Conservation (phyloP, 2,329 filamentous ascomycete species). For the Fusarium sp. region DNA sequence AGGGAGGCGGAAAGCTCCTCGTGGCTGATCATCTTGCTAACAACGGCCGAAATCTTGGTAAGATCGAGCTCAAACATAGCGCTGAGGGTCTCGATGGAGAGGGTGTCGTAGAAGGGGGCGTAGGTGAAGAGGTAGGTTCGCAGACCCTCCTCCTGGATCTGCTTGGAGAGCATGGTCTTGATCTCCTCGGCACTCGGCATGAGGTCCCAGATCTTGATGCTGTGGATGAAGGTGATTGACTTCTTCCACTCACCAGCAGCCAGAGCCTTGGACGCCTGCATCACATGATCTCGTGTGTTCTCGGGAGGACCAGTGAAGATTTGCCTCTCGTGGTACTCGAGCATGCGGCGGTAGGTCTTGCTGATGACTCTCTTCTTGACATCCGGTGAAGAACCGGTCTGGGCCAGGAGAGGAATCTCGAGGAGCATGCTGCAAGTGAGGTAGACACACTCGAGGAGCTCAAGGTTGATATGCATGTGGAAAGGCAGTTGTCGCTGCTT, state of each 20-base stretch:
- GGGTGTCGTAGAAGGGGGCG: slow-evolving; percentile 98
- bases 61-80: slow-evolving; percentile 95
- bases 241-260: slow-evolving; percentile 99
- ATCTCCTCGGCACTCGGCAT: slow-evolving; percentile 94
- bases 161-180: slow-evolving; percentile 96
- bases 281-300: slow-evolving; percentile 98
- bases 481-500: slow-evolving; percentile 97
- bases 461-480: slow-evolving; percentile 99
- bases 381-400: slow-evolving; percentile 95
- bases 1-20: slow-evolving; percentile 96
- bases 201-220: slow-evolving; percentile 99
- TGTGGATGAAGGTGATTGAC: slow-evolving; percentile 91
- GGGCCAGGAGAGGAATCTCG: slow-evolving; percentile 95
- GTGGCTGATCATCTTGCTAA: slow-evolving; percentile 99
- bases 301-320: slow-evolving; percentile 98
- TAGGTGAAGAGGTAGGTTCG: slow-evolving; percentile 99
- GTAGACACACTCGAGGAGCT: slow-evolving; percentile 97
- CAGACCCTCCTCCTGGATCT: slow-evolving; percentile 98
- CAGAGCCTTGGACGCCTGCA: slow-evolving; percentile 97
- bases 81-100: slow-evolving; percentile 85
- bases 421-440: slow-evolving; percentile 99
- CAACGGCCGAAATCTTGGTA: slow-evolving; percentile 91
- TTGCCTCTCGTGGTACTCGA: slow-evolving; percentile 99
- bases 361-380: slow-evolving; percentile 98
- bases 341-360: slow-evolving; percentile 99